Percentiles rank a stretch among this genome's conserved stretches.
Conservation (phyloP, 2,329 filamentous ascomycete species). For the Nemania sp. region DNA sequence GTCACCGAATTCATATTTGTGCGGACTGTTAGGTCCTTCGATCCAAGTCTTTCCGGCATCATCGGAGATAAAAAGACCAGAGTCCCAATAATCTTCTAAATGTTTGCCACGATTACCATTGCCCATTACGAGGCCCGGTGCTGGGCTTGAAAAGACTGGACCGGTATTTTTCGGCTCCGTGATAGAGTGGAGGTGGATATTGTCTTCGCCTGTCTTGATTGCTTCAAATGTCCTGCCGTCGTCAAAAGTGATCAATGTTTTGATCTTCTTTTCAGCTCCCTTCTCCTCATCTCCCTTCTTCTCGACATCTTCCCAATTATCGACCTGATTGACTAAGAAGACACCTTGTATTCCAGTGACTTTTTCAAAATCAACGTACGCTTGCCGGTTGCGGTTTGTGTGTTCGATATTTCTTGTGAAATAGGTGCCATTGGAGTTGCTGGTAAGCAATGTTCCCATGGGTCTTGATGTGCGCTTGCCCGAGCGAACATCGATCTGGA, state of each 20-base stretch:
- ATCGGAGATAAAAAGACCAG: slow-evolving; percentile 88
- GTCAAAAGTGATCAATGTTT: slow-evolving; percentile 91
- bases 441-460: slow-evolving; percentile 92
- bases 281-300: slow-evolving; percentile 65
- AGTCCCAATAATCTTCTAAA: slow-evolving; percentile 77
- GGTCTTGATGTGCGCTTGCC: slow-evolving; percentile 69
- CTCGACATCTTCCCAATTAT: slow-evolving; percentile 84
- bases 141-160: slow-evolving; percentile 90
- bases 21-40: slow-evolving; percentile 78
- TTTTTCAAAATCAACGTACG: slow-evolving; percentile 95
- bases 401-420: slow-evolving; percentile 93
- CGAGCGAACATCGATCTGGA: slow-evolving; percentile 94
- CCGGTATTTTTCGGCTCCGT: slow-evolving; percentile 86
- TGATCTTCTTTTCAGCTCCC: slow-evolving; percentile 72
- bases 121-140: slow-evolving; percentile 93
- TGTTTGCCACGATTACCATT: slow-evolving; percentile 88
- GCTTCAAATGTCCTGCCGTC: slow-evolving; percentile 88
- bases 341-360: slow-evolving; percentile 92
- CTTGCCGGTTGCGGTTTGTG: slow-evolving; percentile 83
- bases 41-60: slow-evolving; percentile 90
- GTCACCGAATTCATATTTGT: slow-evolving; percentile 97
- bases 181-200: slow-evolving; percentile 91
- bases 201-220: slow-evolving; percentile 74
- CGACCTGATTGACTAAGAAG: slow-evolving; percentile 87
- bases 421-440: slow-evolving; percentile 97